Percentiles rank a stretch among this genome's conserved stretches.
Conservation (phyloP, 768 basidiomycete species). For the Nidularia sp. region DNA sequence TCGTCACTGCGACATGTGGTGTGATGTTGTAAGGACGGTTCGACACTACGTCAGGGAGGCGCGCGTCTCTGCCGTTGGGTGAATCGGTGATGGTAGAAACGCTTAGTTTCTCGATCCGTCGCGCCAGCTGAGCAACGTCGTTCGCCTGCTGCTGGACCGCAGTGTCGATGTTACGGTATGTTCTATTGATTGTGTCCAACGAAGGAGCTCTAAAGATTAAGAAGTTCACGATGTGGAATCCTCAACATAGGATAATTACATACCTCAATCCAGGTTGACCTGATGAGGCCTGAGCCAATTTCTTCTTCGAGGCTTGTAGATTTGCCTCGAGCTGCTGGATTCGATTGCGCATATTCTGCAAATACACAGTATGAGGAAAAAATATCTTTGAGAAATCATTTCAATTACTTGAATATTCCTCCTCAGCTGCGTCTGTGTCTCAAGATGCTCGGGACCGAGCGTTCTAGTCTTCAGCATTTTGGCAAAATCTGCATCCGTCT, state of each 20-base stretch:
- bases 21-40: conserved; percentile 42
- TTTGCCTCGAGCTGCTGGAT: conserved; percentile 78
- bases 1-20: conserved; percentile 66
- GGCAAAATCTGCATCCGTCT: conserved; percentile 74
- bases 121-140: conserved; percentile 46
- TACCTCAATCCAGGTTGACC: conserved; percentile 65
- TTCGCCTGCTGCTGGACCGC: conserved; percentile 59
- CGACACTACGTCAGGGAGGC: conserved; percentile 33
- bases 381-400: not conserved
- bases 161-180: conserved; percentile 80
- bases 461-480: conserved; percentile 69
- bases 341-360: conserved; percentile 64
- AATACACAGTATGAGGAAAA: conserved; percentile 1
- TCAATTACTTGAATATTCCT: conserved; percentile 58
- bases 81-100: conserved; percentile 19
- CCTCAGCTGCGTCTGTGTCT: conserved; percentile 75
- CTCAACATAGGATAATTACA: conserved; percentile 13
- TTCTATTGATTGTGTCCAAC: conserved; percentile 79
- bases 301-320: conserved; percentile 66
- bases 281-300: conserved; percentile 54
- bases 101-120: conserved; percentile 51
- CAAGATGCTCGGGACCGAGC: conserved; percentile 86
- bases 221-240: not conserved
- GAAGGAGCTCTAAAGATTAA: conserved; percentile 62
- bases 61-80: conserved; percentile 29